phyloP scores from a whole-genome alignment of 768 basidiomycete genomes.

The Strobilomyces dryophilus region DNA sequence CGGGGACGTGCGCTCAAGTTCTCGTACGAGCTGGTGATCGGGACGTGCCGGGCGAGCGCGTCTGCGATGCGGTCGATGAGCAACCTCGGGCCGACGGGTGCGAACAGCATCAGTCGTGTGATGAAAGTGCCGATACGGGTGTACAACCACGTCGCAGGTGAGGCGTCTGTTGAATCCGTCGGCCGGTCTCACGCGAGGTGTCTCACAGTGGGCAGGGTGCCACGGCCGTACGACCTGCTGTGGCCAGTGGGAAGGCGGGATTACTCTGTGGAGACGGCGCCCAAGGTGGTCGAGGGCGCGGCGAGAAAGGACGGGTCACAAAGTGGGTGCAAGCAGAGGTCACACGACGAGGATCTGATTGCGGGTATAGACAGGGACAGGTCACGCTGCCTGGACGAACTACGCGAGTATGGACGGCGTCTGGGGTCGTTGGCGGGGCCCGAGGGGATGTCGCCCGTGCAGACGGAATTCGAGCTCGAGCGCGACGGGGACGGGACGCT shows the following conservation, averaged over 20 bases:
- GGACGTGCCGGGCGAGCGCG: slow-evolving; percentile 65
- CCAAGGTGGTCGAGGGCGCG: slow-evolving; percentile 25
- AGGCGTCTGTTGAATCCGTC: slow-evolving; percentile 14
- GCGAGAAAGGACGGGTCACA: slow-evolving; percentile 2
- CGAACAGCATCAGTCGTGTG: slow-evolving; percentile 60
- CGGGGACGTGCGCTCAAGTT: slow-evolving; percentile 80
- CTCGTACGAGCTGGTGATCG: slow-evolving; percentile 87
- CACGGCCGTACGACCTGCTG: slow-evolving; percentile 75
- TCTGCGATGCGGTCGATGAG: slow-evolving; percentile 28
- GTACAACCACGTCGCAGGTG: slow-evolving; percentile 84
- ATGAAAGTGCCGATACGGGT: slow-evolving; percentile 91
- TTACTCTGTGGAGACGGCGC: slow-evolving; percentile 26
- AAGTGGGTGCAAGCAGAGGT: slow-evolving; percentile 15
- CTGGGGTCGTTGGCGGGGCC: slow-evolving; percentile 41
- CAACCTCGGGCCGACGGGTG: slow-evolving; percentile 33
- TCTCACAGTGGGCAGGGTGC: slow-evolving; percentile 45
- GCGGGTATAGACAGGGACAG: slow-evolving; percentile 10
- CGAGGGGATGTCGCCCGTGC: slow-evolving; percentile 23
- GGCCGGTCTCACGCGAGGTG: slow-evolving; percentile 1
- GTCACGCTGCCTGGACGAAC: slow-evolving; percentile 37
- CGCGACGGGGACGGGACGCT: slow-evolving; percentile 35
- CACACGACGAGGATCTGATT: neutral
- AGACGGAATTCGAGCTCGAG: slow-evolving; percentile 26
- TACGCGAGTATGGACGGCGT: slow-evolving; percentile 50
- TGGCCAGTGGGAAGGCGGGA: slow-evolving; percentile 61